phyloP scores from a whole-genome alignment of 2,329 filamentous ascomycete genomes.

The Cladophialophora chaetospira region DNA sequence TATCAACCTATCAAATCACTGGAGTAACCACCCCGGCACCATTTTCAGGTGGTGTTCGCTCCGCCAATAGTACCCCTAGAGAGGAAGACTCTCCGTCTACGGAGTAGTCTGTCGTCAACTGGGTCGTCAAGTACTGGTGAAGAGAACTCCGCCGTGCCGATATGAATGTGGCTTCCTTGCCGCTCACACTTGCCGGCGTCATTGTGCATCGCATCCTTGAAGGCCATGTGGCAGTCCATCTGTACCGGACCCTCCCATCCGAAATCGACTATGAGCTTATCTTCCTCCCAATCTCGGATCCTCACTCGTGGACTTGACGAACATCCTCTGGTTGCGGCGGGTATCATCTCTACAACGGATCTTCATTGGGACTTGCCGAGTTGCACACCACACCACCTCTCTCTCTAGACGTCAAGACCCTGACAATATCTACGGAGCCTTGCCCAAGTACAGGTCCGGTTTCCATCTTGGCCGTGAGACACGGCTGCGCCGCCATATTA shows the following conservation, averaged over 20 bases:
- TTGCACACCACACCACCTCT: conserved; percentile 3
- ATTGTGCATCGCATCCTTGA: not conserved
- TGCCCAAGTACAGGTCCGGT: not conserved
- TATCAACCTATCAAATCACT: not conserved
- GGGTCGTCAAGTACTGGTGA: no score
- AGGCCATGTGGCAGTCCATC: conserved; percentile 10
- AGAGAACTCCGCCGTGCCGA: not conserved
- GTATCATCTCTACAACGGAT: not conserved
- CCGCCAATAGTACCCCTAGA: not conserved
- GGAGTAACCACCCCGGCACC: not conserved
- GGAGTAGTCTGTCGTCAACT: not conserved
- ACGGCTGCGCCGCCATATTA: not conserved
- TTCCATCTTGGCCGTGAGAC: not conserved
- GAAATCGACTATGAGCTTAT: not conserved
- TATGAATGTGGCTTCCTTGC: not conserved
- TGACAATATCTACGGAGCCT: not conserved
- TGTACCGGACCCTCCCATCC: not conserved
- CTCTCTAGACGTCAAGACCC: not conserved
- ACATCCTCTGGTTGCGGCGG: not conserved
- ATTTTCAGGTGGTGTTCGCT: not conserved
- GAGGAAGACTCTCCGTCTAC: not conserved
- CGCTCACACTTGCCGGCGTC: not conserved
- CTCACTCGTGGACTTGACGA: not conserved
- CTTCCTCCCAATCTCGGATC: not conserved
- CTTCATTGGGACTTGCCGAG: not conserved